These are phyloP conservation scores for Schrenkiella parvula DNA, from an alignment of 345 rosid genomes.

Conservation along the genomic window DNA sequence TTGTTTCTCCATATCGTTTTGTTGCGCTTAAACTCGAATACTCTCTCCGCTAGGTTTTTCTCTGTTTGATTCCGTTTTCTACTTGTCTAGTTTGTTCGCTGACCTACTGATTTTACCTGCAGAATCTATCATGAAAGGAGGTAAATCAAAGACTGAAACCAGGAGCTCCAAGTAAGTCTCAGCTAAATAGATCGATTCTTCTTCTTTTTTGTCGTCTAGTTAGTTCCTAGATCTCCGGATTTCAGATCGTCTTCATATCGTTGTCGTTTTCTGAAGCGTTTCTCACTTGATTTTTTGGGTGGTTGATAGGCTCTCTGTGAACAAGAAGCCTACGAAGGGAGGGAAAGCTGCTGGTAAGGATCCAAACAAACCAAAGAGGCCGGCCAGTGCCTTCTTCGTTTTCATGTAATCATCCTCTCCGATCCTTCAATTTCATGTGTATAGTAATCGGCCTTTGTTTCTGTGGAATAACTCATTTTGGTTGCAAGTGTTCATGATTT, in stretches of 20 bases:
- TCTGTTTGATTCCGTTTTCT: neutral
- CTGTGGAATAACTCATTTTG: neutral
- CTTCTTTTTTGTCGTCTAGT: neutral
- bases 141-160: constrained; percentile 74
- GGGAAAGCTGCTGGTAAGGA: constrained; percentile 53
- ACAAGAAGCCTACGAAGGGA: constrained; percentile 56
- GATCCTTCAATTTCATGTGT: neutral
- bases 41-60: neutral
- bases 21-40: neutral
- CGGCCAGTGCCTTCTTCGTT: constrained; percentile 75
- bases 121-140: constrained; percentile 88
- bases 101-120: constrained; percentile 27
- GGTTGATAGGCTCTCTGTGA: constrained; percentile 71
- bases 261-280: neutral
- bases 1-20: neutral
- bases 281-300: neutral
- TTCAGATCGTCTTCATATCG: constrained; percentile 27
- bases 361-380: constrained; percentile 73
- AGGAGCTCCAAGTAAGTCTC: constrained; percentile 62
- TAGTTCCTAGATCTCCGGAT: constrained; percentile 9
- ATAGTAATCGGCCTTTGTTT: neutral
- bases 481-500: neutral
- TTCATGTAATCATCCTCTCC: constrained; percentile 58
- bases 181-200: neutral
- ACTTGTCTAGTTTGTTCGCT: neutral